Base-by-base conservation (phyloP, 305 asterid genomes). In the Solanum hybrid region DNA sequence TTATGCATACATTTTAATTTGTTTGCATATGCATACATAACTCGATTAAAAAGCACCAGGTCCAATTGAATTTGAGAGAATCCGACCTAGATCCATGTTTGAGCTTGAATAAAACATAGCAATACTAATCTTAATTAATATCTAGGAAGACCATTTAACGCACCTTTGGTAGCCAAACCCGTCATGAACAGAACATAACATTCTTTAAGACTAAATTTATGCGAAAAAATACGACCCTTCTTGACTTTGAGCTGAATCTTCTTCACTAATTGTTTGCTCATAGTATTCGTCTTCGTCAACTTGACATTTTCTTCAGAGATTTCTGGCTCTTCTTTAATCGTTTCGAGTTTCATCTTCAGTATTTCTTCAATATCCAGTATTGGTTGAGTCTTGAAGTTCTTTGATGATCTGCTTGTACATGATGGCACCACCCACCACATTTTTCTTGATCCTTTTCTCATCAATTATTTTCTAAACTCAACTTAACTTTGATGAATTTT, bases 331-430 rank as follows among this genome's bases (percentile, higher is more conserved):
- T 96, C 99, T 64, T 89, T 86, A 91, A 96, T 96, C 12, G 95
- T 94, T 31, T 92, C 95, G 2, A 95, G 97, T 93, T 95, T 94
- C 97, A 92, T 94, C 92, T 96, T 95, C 8, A 96, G 91, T 88
- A 95, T 93, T 7, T 94, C 97, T n/a, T 95, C 95, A 13, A 94
- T 91, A 51, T 93, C 95, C 94, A 95, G 75, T 78, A 93, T 86
- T 31, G 95, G 91, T 17, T 95, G 97, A 0, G 91, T 87, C 37
- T 93, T 92, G 93, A 77, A 60, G 9, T 17, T 86, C 91, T 89
- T 96, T 91, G 73, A 40, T 91, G 71, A 45, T 45, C 89, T 91
- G 91, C 89, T 92, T 87, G 88, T 89, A 87, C 95, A 87, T 6
- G 90, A 87, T 8, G 90, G 88, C 69, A 91, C 93, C 87, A 84